phyloP scores from a whole-genome alignment of 1,139 yeast species.

The Lodderomyces elongisporus region DNA sequence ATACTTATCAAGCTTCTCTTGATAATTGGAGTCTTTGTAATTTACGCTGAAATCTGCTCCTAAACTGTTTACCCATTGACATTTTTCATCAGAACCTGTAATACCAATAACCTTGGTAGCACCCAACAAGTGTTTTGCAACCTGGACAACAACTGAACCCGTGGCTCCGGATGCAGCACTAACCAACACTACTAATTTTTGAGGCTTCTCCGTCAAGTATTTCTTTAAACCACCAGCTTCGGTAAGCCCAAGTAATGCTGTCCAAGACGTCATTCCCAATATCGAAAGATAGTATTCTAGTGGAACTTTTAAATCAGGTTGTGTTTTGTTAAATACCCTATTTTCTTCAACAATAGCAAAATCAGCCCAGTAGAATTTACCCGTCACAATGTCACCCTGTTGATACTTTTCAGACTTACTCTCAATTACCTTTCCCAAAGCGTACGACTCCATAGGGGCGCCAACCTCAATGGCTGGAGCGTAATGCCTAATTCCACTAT shows the following conservation, averaged over 20 bases:
- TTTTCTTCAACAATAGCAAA: slow-evolving; percentile 20
- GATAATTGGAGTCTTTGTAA: slow-evolving; percentile 46
- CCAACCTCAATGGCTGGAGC: slow-evolving; percentile 44
- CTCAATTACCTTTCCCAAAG: slow-evolving; percentile 45
- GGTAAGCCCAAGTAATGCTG: slow-evolving; percentile 57
- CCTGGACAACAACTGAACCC: slow-evolving; percentile 57
- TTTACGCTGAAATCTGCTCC: slow-evolving; percentile 55
- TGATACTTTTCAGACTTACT: slow-evolving; percentile 33
- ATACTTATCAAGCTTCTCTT: slow-evolving; percentile 37
- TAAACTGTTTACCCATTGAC: slow-evolving; percentile 48
- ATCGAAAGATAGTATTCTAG: slow-evolving; percentile 22
- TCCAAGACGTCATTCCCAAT: slow-evolving; percentile 53
- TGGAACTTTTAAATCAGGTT: slow-evolving; percentile 21
- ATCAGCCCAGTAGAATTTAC: slow-evolving; percentile 27
- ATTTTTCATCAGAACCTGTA: slow-evolving; percentile 58
- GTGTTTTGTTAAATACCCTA: slow-evolving; percentile 20
- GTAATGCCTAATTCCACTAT: slow-evolving; percentile 40
- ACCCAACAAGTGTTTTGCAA: slow-evolving; percentile 50
- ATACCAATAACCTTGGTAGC: slow-evolving; percentile 59
- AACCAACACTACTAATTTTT: slow-evolving; percentile 40
- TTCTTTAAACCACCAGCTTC: slow-evolving; percentile 36
- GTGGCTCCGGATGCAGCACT: slow-evolving; percentile 72
- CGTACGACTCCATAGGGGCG: slow-evolving; percentile 46
- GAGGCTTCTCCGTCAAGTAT: slow-evolving; percentile 13
- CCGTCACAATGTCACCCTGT: slow-evolving; percentile 41